Evolutionary conservation across 2,329 filamentous ascomycete species (phyloP), one percentile per base, ranked within the genome.

Genomic region (Alternaria brassicae): DNA sequence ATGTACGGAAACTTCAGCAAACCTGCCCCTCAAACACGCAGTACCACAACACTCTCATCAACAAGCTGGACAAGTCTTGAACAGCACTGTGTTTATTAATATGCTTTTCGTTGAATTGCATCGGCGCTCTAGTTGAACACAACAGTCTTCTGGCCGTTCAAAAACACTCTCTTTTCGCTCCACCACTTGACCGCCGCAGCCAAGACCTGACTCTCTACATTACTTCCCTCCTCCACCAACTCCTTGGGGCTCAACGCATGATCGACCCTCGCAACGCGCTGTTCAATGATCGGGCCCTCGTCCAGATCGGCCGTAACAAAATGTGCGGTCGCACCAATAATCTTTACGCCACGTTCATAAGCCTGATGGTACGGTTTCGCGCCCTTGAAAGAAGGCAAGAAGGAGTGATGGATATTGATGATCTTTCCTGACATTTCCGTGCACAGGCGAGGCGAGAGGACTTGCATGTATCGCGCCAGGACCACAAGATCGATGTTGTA

Each of bases 331-430:
- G 91, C 91, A 59, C 91, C 91, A 57, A 93, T 93, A 69, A 95
- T 94, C 85, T 95, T 95, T 66, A 95, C 91, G 60, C 91, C 91
- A 27, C 91, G 86, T 64, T 94, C 91, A 74, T 91, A 93, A 7
- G 91, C 91, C 82, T 95, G 91, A 78, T 94, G 91, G 79, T 95
- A 95, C 3, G 91, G 91, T 80, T 92, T 92, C 28, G 91, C 91
- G 61, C 91, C 91, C 84, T 95, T 95, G 86, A 95, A 95, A 9
- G 86, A 89, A 0, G 91, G 91, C 83, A 95, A 78, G 86, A 95
- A 95, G 68, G 86, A 90, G 81, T 95, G 91, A 81, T 95, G 91
- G 79, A 95, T 94, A 81, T 95, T 95, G 89, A 95, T 94, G 81
- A 95, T 95, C 76, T 88, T 88, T 58, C 91, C 91, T 50, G 88